phyloP scores from a whole-genome alignment of 2,329 filamentous ascomycete genomes.

The Colletotrichum sublineola region DNA sequence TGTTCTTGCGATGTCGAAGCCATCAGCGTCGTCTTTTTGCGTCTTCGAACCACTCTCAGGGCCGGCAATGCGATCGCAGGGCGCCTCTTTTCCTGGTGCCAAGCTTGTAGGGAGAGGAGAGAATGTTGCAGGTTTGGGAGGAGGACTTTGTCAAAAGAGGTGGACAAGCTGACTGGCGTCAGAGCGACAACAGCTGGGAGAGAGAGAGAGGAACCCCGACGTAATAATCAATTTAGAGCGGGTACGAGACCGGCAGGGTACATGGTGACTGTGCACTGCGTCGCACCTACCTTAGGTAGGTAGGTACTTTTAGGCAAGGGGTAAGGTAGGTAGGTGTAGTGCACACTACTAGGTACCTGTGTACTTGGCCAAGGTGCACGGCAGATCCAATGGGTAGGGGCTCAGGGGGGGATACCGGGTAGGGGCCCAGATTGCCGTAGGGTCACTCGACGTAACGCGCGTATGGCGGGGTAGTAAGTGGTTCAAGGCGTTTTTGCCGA shows the following conservation, averaged over 20 bases:
- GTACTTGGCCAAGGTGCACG: conserved; percentile 17
- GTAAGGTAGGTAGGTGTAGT: background rate
- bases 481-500: conserved; percentile 20
- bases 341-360: background rate
- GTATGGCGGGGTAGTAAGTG: conserved; percentile 41
- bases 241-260: conserved; percentile 13
- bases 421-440: conserved; percentile 24
- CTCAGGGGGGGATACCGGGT: conserved; percentile 12
- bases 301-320: background rate
- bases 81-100: conserved; percentile 14
- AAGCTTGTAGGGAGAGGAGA: conserved; percentile 14
- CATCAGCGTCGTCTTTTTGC: conserved; percentile 32
- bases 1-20: conserved; percentile 39
- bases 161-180: conserved; percentile 39
- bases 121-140: conserved; percentile 1
- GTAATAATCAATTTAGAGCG: conserved; percentile 40
- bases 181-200: conserved; percentile 35
- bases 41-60: conserved; percentile 4
- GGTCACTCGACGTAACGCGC: conserved; percentile 39
- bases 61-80: conserved; percentile 5
- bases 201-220: conserved; percentile 23
- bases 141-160: conserved; percentile 21
- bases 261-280: background rate
- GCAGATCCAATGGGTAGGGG: conserved; percentile 36
- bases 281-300: background rate